phyloP scores from a whole-genome alignment of 106 monocot genomes.

The Dendrobium nobile region DNA sequence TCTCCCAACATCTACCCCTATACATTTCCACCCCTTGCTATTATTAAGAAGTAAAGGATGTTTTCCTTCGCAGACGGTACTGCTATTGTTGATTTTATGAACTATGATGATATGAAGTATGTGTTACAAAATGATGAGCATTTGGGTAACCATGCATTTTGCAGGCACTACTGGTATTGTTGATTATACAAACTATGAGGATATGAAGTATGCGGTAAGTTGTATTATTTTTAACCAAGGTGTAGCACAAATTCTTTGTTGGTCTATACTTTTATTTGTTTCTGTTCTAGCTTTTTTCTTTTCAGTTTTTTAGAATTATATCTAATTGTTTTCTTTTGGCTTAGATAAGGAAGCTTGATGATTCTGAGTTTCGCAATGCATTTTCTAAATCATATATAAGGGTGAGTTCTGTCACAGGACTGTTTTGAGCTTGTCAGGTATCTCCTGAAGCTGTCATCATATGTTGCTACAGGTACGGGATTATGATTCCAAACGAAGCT shows the following conservation, averaged over 20 bases:
- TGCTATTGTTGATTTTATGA: neutral
- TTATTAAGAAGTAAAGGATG: no score
- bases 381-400: constrained; percentile 67
- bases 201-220: constrained; percentile 95
- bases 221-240: neutral
- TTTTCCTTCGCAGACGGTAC: neutral
- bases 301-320: neutral
- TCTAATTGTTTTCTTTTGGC: constrained; percentile 1
- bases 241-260: neutral
- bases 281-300: neutral
- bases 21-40: no score
- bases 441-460: neutral
- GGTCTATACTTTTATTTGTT: neutral
- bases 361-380: constrained; percentile 85
- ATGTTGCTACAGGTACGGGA: constrained; percentile 12
- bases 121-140: neutral
- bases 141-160: constrained; percentile 4
- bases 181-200: constrained; percentile 90
- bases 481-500: constrained; percentile 18
- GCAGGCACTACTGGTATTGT: constrained; percentile 79
- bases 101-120: neutral
- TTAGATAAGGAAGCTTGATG: constrained; percentile 90
- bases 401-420: constrained; percentile 20
- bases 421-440: neutral
- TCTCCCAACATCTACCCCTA: neutral